Conservation (phyloP, 345 rosid species). For the Eucalyptus curtisii region DNA sequence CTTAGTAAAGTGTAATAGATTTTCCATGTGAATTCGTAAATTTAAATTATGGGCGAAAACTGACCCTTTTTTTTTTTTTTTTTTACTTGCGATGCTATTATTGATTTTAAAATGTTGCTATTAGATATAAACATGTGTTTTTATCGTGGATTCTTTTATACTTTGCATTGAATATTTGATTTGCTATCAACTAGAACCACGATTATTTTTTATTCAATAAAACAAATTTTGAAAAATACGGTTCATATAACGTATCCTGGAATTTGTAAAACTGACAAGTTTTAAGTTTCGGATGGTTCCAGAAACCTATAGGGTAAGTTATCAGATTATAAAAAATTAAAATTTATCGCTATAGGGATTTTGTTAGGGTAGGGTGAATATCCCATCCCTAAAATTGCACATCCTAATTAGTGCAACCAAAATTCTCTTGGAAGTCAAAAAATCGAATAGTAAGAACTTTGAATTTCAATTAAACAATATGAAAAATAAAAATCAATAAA, state of each 20-base stretch:
- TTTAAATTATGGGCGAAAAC: not conserved
- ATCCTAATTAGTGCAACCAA: no score
- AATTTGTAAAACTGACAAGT: not conserved
- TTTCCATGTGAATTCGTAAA: not conserved
- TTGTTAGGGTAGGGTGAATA: not conserved
- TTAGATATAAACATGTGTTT: not conserved
- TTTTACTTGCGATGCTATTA: not conserved
- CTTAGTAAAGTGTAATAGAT: not conserved
- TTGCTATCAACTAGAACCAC: not conserved
- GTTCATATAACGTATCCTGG: not conserved
- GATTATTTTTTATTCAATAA: not conserved
- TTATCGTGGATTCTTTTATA: not conserved
- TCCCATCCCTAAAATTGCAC: not conserved
- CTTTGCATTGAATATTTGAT: not conserved
- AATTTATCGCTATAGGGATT: not conserved
- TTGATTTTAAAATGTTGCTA: not conserved
- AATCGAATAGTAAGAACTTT: no score
- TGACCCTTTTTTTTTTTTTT: not conserved
- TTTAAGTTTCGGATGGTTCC: not conserved
- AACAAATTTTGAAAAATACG: accelerated
- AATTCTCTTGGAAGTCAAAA: no score
- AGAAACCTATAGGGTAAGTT: not conserved
- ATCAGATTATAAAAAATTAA: not conserved
- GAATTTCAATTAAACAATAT: no score
- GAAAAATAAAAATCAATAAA: no score